A percentile compares a stretch with the other conserved stretches of the same genome.
These are phyloP conservation scores for Arxiozyma telluris DNA, from an alignment of 1,139 yeast genomes.

Conservation along the genomic window DNA sequence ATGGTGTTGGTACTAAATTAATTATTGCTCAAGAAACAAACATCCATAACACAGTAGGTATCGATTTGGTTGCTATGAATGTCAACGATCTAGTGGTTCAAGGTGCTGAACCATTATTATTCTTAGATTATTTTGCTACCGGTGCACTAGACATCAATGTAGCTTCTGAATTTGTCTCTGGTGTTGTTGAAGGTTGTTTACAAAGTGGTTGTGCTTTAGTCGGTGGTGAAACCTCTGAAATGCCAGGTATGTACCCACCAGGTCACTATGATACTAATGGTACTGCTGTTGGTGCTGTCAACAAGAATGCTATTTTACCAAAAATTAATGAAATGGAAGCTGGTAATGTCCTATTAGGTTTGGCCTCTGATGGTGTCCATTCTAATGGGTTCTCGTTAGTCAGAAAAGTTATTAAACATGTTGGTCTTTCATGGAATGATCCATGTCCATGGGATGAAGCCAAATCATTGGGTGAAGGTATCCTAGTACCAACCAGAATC, in stretches of 20 bases:
- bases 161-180: conserved; percentile 84
- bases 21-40: conserved; percentile 86
- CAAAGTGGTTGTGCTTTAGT: conserved; percentile 95
- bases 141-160: conserved; percentile 78
- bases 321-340: conserved; percentile 51
- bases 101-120: conserved; percentile 96
- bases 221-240: conserved; percentile 98
- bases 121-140: conserved; percentile 93
- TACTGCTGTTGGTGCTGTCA: conserved; percentile 98
- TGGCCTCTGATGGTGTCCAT: conserved; percentile 87
- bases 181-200: conserved; percentile 95
- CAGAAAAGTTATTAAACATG: conserved; percentile 82
- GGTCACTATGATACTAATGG: conserved; percentile 98
- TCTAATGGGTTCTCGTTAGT: conserved; percentile 95
- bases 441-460: conserved; percentile 79
- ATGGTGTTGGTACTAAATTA: conserved; percentile 97
- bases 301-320: conserved; percentile 67
- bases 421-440: conserved; percentile 58
- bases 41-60: conserved; percentile 93
- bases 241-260: conserved; percentile 97
- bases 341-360: conserved; percentile 80
- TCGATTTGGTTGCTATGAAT: conserved; percentile 97
- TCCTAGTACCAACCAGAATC: conserved; percentile 83
- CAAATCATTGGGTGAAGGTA: conserved; percentile 73
- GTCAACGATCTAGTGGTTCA: conserved; percentile 96